A percentile compares a stretch with the other conserved stretches of the same genome.
Conservation (phyloP, 2,329 filamentous ascomycete species). For the Hyphodiscus sp. region DNA sequence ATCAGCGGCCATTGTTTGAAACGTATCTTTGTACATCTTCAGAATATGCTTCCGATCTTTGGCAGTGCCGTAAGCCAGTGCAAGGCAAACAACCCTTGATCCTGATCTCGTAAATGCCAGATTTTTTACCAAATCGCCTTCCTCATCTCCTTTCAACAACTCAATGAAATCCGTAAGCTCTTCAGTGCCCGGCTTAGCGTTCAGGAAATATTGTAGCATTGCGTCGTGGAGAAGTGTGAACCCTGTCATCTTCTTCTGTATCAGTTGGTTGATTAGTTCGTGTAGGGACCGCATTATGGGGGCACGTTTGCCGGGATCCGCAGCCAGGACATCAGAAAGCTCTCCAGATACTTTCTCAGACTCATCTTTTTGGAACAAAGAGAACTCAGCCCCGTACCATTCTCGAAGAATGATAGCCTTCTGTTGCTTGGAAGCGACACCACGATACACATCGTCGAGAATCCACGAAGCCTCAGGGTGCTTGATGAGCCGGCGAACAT, state of each 20-base stretch:
- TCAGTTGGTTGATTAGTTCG: constrained; percentile 81
- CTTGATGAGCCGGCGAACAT: constrained; percentile 88
- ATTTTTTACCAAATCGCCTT: constrained; percentile 87
- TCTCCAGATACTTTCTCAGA: constrained; percentile 49
- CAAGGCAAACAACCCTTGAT: constrained; percentile 71
- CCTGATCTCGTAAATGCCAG: constrained; percentile 92
- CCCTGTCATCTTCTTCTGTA: constrained; percentile 94
- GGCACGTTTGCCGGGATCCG: constrained; percentile 76
- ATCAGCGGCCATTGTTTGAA: constrained; percentile 80
- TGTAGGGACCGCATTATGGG: constrained; percentile 81
- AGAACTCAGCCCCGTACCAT: constrained; percentile 95
- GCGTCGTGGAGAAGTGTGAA: constrained; percentile 98
- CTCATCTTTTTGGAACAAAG: constrained; percentile 61
- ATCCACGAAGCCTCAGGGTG: constrained; percentile 98
- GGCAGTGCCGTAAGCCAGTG: constrained; percentile 76
- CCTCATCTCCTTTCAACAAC: constrained; percentile 84
- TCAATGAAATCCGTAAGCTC: constrained; percentile 86
- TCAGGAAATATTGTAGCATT: constrained; percentile 93
- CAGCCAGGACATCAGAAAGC: constrained; percentile 66
- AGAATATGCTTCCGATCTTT: constrained; percentile 91
- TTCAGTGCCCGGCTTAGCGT: constrained; percentile 66
- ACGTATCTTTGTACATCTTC: constrained; percentile 83
- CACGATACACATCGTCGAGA: constrained; percentile 90
- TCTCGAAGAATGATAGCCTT: constrained; percentile 81
- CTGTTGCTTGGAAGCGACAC: constrained; percentile 77